Evolutionary conservation across 2,329 filamentous ascomycete genomes (phyloP).

Genomic region (Paracamarosporium sp.): DNA sequence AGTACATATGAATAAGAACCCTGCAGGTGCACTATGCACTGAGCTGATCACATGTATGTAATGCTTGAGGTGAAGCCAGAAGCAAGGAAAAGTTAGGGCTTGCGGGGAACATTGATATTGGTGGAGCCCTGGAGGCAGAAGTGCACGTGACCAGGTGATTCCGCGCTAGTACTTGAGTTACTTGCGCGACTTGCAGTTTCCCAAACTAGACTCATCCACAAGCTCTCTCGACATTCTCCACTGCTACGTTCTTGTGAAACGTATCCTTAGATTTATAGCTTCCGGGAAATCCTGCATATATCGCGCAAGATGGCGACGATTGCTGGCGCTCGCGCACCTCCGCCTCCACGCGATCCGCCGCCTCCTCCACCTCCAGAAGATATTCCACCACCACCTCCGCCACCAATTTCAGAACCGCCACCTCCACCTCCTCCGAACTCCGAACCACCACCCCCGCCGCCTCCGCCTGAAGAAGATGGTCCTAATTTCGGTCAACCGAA

Average conservation of each 20-base stretch:
- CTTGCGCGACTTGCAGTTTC: not conserved
- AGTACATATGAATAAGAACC: no score
- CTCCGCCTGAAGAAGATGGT: slow-evolving; percentile 30
- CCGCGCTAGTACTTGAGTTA: not conserved
- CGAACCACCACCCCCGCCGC: slow-evolving; percentile 23
- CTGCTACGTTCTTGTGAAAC: not conserved
- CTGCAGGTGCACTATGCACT: no score
- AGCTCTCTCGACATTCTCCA: not conserved
- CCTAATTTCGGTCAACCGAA: slow-evolving; percentile 43
- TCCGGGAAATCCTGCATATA: not conserved
- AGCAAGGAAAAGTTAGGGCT: not conserved
- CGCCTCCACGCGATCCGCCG: slow-evolving; percentile 12
- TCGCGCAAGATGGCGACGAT: slow-evolving; percentile 11
- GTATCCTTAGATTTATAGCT: not conserved
- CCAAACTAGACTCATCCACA: not conserved
- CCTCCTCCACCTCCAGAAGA: slow-evolving; percentile 48
- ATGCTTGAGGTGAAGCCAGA: no score
- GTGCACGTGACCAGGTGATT: slow-evolving; percentile 24
- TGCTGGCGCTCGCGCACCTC: slow-evolving; percentile 12
- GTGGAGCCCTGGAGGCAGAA: not conserved
- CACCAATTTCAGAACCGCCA: slow-evolving; percentile 38
- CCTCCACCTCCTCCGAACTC: slow-evolving; percentile 26
- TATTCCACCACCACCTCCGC: slow-evolving; percentile 42
- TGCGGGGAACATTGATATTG: not conserved
- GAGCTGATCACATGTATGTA: no score